A percentile compares a stretch with the other conserved stretches of the same genome.
Conservation (phyloP, 768 basidiomycete genomes). For the Suillus plorans region DNA sequence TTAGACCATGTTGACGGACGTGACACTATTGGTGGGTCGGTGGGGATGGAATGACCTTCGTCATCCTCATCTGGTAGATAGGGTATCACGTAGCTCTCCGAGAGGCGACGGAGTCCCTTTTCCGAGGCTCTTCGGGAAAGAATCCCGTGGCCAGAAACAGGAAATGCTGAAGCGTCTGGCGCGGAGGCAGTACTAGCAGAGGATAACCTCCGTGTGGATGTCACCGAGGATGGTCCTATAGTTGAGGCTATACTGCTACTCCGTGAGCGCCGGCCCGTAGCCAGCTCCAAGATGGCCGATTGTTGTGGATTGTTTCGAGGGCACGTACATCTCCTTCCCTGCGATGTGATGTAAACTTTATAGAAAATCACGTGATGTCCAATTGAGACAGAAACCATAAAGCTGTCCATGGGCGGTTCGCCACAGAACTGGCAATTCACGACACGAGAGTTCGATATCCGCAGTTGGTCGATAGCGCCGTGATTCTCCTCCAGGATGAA, state of each 20-base stretch:
- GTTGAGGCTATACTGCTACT: slow-evolving; percentile 54
- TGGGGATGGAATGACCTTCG: slow-evolving; percentile 17
- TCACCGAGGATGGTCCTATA: slow-evolving; percentile 40
- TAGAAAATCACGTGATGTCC: slow-evolving; percentile 63
- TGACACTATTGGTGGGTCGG: slow-evolving; percentile 33
- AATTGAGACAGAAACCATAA: slow-evolving; percentile 67
- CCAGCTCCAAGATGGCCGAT: slow-evolving; percentile 42
- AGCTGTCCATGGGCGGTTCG: slow-evolving; percentile 62
- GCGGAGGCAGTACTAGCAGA: slow-evolving; percentile 37
- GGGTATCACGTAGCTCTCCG: slow-evolving; percentile 44
- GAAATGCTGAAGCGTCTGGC: slow-evolving; percentile 57
- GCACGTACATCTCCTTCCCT: slow-evolving; percentile 68
- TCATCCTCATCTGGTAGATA: slow-evolving; percentile 33
- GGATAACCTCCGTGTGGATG: slow-evolving; percentile 49
- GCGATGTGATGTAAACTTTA: slow-evolving; percentile 57
- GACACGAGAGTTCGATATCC: slow-evolving; percentile 52
- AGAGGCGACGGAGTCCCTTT: slow-evolving; percentile 56
- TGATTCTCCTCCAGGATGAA: slow-evolving; percentile 58
- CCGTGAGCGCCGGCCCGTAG: slow-evolving; percentile 56
- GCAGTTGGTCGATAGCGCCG: slow-evolving; percentile 59
- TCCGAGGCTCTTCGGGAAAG: slow-evolving; percentile 74
- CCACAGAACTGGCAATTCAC: slow-evolving; percentile 72
- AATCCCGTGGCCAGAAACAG: slow-evolving; percentile 78
- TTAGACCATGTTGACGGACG: slow-evolving; percentile 41
- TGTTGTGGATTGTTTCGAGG: slow-evolving; percentile 46